A percentile compares a stretch with the other conserved stretches of the same genome.
Evolutionary conservation across 257 asterid genomes (phyloP).

Genomic region (Solanum pennellii): DNA sequence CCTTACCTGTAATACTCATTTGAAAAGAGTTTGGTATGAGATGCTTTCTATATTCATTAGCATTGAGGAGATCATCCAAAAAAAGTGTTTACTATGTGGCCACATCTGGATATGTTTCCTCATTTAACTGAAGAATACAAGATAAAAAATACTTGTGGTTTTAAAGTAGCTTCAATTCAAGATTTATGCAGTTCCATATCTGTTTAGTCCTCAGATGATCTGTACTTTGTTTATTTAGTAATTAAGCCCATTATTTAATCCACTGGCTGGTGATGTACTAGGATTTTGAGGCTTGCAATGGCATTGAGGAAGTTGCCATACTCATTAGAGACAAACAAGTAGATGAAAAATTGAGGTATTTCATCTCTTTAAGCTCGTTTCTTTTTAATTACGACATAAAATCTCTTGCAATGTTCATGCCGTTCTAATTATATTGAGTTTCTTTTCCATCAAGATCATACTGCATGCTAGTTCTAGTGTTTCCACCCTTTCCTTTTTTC

Average conservation of each 20-base stretch:
- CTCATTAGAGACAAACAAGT: constrained; percentile 67
- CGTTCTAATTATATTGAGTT: neutral
- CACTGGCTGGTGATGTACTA: constrained; percentile 13
- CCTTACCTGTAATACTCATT: neutral
- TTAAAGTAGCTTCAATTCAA: neutral
- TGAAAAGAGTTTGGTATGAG: neutral
- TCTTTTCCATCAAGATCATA: neutral
- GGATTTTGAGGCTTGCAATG: constrained; percentile 92
- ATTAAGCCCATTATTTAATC: neutral
- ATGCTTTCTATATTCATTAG: neutral
- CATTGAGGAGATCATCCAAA: neutral
- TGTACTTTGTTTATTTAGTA: neutral
- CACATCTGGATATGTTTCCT: neutral
- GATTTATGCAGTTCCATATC: neutral
- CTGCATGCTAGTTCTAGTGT: neutral
- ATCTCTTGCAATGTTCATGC: neutral
- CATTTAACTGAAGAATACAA: neutral
- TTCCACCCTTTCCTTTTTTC: neutral
- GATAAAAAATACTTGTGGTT: neutral
- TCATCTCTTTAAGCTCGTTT: neutral
- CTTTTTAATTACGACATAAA: neutral
- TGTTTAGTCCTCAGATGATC: neutral
- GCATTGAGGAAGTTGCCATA: constrained; percentile 83
- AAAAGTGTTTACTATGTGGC: neutral
- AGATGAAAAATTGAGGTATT: constrained; percentile 71